Base-by-base conservation (phyloP, 2,329 filamentous ascomycete genomes). In the Penicillium sp. region DNA sequence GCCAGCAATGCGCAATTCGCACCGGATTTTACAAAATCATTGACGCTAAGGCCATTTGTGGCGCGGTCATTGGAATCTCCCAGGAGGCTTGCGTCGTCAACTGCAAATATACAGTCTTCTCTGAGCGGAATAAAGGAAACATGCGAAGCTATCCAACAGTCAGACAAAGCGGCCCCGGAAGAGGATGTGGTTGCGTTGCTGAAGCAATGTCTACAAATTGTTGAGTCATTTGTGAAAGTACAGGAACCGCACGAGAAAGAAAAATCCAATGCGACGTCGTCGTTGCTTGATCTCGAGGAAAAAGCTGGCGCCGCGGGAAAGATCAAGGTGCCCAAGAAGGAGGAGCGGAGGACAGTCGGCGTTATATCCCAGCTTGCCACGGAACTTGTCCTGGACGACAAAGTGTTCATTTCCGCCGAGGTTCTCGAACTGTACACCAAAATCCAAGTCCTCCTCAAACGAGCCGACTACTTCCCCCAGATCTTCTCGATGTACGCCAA, bases 401-500 rank as follows among this genome's bases (percentile, higher is more conserved):
- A 87, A 59, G 86, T 97, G 48, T 89, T 91, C 74, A 89, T 97
- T 67, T 89, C 89, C 4, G 84, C 87, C 8, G 77, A 81, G 28
- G 77, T 93, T 33, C 83, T 97, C 40, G 78, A 82, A 57, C 72
- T 83, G 63, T 97, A 97, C 72, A 86, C 96, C 60, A 79, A 83
- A 38, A 84, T 90, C 46, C 91, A 96, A 70, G 80, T 86, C 26
- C 80, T 86, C 11, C 82, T 97, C 45, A 83, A 85, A 60, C 85
- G 82, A 56, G 86, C 91, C 2, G 84, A 90, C 62, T 86, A 89
- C 46, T 83, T 97, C 60, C 91, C 93, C 6, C 83, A 87, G 59
- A 84, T 91, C 43, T 88, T 99, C 67, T 78, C 86, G 56, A 80
- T 97, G 53, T 97, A 93, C 70, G 90, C 90, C 49, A 83, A 84